A percentile compares a stretch with the other conserved stretches of the same genome.
phyloP scores from a whole-genome alignment of 345 rosid species.

The Eucalyptus sp. region DNA sequence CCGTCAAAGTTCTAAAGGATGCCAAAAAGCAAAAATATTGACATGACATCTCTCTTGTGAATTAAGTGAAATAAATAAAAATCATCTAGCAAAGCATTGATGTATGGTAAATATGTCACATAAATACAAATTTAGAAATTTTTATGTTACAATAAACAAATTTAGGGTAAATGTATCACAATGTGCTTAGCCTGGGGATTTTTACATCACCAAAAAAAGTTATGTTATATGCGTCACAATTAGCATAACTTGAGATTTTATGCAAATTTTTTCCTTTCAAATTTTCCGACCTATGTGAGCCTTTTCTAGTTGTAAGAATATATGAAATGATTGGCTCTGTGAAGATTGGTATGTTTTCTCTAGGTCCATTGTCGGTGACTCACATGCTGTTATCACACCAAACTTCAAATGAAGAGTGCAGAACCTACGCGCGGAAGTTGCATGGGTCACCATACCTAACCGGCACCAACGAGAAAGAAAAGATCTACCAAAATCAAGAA shows the following conservation, averaged over 20 bases:
- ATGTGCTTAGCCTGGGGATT: not conserved
- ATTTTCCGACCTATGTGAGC: not conserved
- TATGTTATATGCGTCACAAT: too few relatives aligned
- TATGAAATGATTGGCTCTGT: not conserved
- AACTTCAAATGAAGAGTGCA: not conserved
- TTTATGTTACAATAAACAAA: too few relatives aligned
- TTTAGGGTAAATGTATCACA: fast-evolving
- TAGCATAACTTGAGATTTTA: not conserved
- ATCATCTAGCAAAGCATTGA: not conserved
- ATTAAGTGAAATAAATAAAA: too few relatives aligned
- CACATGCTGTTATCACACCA: not conserved
- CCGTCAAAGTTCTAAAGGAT: too few relatives aligned
- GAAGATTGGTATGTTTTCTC: not conserved
- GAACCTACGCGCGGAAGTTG: not conserved
- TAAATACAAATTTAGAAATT: too few relatives aligned
- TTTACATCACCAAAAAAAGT: too few relatives aligned
- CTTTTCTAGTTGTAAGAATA: not conserved
- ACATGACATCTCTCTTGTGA: not conserved
- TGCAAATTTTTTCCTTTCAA: not conserved
- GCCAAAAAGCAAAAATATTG: fast-evolving
- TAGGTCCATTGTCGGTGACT: not conserved
- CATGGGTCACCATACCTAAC: not conserved
- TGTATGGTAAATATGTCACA: fast-evolving
- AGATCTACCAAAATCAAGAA: not conserved
- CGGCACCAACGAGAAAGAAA: not conserved